Conservation (phyloP, 768 basidiomycete species). For the Rhizopogon vinicolor region DNA sequence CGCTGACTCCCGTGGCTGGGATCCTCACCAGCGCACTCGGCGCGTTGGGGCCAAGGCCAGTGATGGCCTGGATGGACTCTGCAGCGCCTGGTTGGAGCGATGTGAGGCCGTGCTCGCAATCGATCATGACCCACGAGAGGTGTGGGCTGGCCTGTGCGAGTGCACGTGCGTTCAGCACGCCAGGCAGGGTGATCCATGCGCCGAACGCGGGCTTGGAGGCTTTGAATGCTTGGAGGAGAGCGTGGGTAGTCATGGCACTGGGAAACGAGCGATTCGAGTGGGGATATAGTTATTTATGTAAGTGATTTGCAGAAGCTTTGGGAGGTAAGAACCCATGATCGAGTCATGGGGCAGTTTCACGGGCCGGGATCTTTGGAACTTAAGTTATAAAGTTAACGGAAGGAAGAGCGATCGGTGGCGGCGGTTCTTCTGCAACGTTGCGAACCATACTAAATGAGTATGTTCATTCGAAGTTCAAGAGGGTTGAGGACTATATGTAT, state of each 20-base stretch:
- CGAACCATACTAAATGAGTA: no score
- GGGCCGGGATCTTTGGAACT: not conserved
- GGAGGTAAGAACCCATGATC: not conserved
- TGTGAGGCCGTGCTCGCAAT: slow-evolving; percentile 65
- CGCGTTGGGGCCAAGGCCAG: slow-evolving; percentile 36
- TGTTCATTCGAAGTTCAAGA: no score
- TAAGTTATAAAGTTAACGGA: no score
- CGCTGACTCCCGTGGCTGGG: slow-evolving; percentile 55
- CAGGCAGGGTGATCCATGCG: slow-evolving; percentile 60
- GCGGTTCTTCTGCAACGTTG: no score
- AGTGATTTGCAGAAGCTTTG: not conserved
- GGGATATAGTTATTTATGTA: no score
- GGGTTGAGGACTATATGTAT: no score
- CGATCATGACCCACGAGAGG: slow-evolving; percentile 60
- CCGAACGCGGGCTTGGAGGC: slow-evolving; percentile 60
- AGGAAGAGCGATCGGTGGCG: no score
- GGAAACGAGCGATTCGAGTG: not conserved
- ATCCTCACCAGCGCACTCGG: slow-evolving; percentile 58
- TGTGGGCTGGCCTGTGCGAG: slow-evolving; percentile 52
- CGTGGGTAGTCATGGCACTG: slow-evolving; percentile 44
- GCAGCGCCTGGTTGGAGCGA: slow-evolving; percentile 51
- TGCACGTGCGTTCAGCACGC: slow-evolving; percentile 52
- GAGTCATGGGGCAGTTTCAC: not conserved
- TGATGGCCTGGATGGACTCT: slow-evolving; percentile 51
- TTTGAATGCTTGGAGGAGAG: slow-evolving; percentile 49